A percentile compares a stretch with the other conserved stretches of the same genome.
These are phyloP conservation scores for Protea cynaroides DNA, from an alignment of 164 flowering plant genomes.

Conservation along the genomic window DNA sequence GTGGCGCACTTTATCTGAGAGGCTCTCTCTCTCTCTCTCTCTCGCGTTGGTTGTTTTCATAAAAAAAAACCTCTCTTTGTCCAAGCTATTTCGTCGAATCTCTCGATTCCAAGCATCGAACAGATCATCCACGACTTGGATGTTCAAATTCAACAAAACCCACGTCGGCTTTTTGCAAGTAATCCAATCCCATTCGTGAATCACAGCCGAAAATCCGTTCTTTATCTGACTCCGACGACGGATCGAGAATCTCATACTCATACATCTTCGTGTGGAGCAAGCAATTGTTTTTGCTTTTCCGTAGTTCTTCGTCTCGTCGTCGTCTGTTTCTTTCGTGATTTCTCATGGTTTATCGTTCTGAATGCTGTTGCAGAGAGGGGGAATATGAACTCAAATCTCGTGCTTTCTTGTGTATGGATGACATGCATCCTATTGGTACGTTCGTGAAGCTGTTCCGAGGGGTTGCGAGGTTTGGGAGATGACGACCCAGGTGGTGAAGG, in stretches of 20 bases:
- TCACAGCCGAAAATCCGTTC: constrained; percentile 11
- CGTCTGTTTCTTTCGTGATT: not conserved
- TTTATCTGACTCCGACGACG: not conserved
- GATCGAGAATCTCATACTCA: constrained; percentile 14
- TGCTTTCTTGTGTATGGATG: constrained; percentile 9
- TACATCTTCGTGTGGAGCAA: not conserved
- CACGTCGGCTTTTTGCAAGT: constrained; percentile 27
- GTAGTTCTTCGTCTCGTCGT: not conserved
- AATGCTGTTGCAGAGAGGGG: constrained; percentile 24
- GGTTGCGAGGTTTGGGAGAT: constrained; percentile 22
- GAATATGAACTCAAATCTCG: constrained; percentile 29
- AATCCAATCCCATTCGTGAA: constrained; percentile 13
- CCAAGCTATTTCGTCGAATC: constrained; percentile 21
- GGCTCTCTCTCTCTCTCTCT: not conserved
- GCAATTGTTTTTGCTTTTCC: not conserved
- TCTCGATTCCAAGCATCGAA: constrained; percentile 31
- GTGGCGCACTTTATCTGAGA: constrained; percentile 8
- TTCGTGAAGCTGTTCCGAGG: constrained; percentile 11
- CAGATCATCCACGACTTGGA: constrained; percentile 23
- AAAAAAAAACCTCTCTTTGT: constrained; percentile 5
- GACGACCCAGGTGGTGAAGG: constrained; percentile 63
- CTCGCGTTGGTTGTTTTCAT: constrained; percentile 12
- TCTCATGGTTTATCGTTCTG: constrained; percentile 13
- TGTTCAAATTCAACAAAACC: constrained; percentile 24
- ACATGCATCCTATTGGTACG: constrained; percentile 40